These are phyloP conservation scores for Nicotiana otophora DNA, from an alignment of 257 asterid genomes.

Conservation along the genomic window DNA sequence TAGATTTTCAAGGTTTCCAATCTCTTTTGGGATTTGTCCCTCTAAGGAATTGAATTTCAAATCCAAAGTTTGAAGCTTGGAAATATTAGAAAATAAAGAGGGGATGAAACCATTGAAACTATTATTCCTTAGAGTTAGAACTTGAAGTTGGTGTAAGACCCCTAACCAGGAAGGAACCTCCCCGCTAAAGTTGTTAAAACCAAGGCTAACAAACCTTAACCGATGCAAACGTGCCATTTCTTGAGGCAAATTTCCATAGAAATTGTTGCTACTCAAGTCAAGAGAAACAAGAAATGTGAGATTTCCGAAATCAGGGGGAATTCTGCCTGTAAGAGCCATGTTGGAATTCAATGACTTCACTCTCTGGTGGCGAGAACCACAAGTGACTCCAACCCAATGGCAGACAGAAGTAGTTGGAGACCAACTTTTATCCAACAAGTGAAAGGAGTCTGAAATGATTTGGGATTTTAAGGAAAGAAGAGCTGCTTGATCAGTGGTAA, in stretches of 20 bases:
- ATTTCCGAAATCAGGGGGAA: too few species aligned
- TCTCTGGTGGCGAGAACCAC: neutral
- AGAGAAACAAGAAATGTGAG: too few species aligned
- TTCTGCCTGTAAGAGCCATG: too few species aligned
- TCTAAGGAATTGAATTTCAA: neutral
- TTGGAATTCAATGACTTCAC: neutral
- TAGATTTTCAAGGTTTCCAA: neutral
- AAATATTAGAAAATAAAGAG: neutral
- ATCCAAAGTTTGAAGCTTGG: constrained; percentile 5
- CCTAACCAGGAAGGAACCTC: constrained; percentile 17
- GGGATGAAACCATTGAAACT: constrained; percentile 12
- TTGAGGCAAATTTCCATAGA: too few species aligned
- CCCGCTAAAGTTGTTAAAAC: constrained; percentile 20
- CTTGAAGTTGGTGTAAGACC: constrained; percentile 12
- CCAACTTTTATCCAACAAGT: neutral
- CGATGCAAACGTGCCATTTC: neutral
- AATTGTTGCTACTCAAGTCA: too few species aligned
- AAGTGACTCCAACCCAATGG: neutral
- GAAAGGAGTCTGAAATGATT: neutral
- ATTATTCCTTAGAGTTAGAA: constrained; percentile 15
- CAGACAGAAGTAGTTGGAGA: neutral
- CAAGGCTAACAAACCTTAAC: neutral
- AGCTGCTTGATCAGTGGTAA: constrained; percentile 1
- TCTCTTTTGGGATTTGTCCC: neutral
- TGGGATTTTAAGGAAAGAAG: neutral